Conservation (phyloP, 306 rosid genomes). For the Ormosia emarginata region DNA sequence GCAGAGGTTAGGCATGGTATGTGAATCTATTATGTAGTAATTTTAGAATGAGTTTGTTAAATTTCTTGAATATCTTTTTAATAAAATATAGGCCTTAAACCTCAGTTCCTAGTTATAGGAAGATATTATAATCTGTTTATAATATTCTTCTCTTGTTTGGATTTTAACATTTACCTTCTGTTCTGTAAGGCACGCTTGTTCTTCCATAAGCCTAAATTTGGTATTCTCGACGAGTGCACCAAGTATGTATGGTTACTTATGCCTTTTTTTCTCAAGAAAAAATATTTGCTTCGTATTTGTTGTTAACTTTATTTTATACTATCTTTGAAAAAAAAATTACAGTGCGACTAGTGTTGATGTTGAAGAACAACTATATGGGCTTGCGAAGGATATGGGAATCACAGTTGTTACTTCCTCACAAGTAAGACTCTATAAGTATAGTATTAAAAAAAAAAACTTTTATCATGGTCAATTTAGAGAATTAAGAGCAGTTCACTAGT, state of each 20-base stretch:
- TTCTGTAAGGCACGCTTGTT: constrained; percentile 82
- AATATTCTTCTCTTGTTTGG: constrained; percentile 7
- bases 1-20: constrained; percentile 98
- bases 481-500: not conserved
- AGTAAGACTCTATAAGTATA: constrained; percentile 46
- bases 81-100: not conserved
- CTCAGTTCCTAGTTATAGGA: not conserved
- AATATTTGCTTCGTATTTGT: constrained; percentile 3
- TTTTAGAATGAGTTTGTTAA: constrained; percentile 5
- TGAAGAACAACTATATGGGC: constrained; percentile 89
- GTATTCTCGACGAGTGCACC: constrained; percentile 97
- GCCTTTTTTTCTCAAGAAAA: not conserved
- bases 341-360: constrained; percentile 98
- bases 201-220: constrained; percentile 92
- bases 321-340: constrained; percentile 29
- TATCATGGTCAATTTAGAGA: not conserved
- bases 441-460: not conserved
- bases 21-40: constrained; percentile 15
- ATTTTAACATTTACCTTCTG: constrained; percentile 31
- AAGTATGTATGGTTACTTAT: constrained; percentile 59
- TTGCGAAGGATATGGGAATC: constrained; percentile 80
- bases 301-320: constrained; percentile 2
- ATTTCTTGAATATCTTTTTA: constrained; percentile 10
- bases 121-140: not conserved
- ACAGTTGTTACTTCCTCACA: constrained; percentile 95